Conservation (phyloP, 176 grass and related monocot species). For the maize (Zea mays) region DNA sequence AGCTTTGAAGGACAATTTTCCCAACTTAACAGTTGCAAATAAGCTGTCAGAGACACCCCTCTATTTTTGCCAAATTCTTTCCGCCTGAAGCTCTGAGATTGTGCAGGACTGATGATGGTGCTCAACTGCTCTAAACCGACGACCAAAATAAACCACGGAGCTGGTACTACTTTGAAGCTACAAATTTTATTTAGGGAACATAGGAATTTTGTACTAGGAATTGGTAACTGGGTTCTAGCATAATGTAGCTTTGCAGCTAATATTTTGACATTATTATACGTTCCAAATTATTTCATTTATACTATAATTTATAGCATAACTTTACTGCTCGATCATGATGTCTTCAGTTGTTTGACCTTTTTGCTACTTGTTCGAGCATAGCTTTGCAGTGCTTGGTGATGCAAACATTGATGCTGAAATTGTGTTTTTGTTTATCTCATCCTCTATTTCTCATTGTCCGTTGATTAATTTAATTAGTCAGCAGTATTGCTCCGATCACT, state of each 20-base stretch:
- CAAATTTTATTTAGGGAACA: constrained; percentile 45
- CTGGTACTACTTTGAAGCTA: constrained; percentile 38
- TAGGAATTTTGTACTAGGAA: constrained; percentile 50
- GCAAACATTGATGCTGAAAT: neutral
- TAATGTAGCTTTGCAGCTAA: constrained; percentile 24
- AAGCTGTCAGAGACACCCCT: constrained; percentile 20
- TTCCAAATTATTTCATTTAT: constrained; percentile 27
- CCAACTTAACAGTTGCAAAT: constrained; percentile 48
- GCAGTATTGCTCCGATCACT: neutral
- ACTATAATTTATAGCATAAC: constrained; percentile 21
- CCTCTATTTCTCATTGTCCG: neutral
- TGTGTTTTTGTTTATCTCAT: neutral
- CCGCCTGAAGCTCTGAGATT: constrained; percentile 49
- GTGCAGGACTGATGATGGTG: constrained; percentile 48
- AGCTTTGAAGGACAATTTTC: constrained; percentile 55
- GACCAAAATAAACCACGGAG: constrained; percentile 38
- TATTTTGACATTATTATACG: constrained; percentile 40
- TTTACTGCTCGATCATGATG: neutral
- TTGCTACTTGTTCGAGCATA: neutral
- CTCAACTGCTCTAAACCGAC: constrained; percentile 36
- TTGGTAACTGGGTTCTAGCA: constrained; percentile 17
- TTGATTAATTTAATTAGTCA: neutral
- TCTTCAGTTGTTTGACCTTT: constrained; percentile 11
- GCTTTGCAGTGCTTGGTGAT: neutral
- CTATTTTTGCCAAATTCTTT: constrained; percentile 46